These are phyloP conservation scores for Moricandia arvensis DNA, from an alignment of 345 rosid species.

Conservation along the genomic window DNA sequence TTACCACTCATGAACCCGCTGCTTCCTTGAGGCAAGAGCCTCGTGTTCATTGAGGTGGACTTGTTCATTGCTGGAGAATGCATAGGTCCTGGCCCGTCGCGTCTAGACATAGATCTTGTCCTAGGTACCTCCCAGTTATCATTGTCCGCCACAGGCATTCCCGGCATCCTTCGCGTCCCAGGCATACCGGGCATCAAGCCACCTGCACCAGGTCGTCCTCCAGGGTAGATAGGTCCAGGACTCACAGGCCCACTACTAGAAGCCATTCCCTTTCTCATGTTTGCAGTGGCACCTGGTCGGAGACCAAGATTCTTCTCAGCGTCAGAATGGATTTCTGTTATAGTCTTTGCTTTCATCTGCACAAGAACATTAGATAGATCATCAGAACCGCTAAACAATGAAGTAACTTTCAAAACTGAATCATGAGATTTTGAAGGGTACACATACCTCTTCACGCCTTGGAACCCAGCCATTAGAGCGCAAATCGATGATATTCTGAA, in stretches of 20 bases:
- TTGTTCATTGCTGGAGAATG: constrained; percentile 50
- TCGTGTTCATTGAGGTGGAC: constrained; percentile 56
- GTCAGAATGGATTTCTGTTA: constrained; percentile 83
- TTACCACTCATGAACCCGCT: constrained; percentile 62
- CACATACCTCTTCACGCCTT: constrained; percentile 66
- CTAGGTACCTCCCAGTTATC: constrained; percentile 83
- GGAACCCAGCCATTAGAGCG: constrained; percentile 64
- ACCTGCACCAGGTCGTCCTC: constrained; percentile 78
- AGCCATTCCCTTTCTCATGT: constrained; percentile 64
- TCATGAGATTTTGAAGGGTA: neutral
- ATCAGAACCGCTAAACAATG: neutral
- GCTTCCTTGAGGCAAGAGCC: constrained; percentile 75
- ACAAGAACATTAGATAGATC: constrained; percentile 8
- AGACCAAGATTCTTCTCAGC: constrained; percentile 90
- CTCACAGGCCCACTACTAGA: constrained; percentile 50
- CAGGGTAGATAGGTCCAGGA: constrained; percentile 61
- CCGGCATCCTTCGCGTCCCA: constrained; percentile 90
- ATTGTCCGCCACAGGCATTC: constrained; percentile 79
- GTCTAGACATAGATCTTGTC: constrained; percentile 70
- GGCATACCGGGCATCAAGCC: constrained; percentile 99
- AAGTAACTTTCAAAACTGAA: constrained; percentile 5
- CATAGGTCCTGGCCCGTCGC: constrained; percentile 45
- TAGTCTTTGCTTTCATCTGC: constrained; percentile 88
- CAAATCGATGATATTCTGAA: constrained; percentile 64
- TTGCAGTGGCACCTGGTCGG: constrained; percentile 82